Base-by-base conservation (phyloP, 305 asterid genomes). In the Euphrasia arctica region DNA sequence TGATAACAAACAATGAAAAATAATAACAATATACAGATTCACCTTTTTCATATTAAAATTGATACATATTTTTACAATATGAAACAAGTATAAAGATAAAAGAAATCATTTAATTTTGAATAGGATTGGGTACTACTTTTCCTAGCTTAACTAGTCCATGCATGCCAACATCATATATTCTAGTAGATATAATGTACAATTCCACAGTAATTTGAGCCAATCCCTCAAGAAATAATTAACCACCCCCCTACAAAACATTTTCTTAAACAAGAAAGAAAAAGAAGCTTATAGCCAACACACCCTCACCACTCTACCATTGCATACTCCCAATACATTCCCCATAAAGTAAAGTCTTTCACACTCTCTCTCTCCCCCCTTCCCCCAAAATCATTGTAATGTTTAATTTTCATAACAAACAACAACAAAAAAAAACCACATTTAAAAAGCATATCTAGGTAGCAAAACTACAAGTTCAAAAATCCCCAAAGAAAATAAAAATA, bases 391-490 rank as follows among this genome's bases (percentile, higher is more conserved):
- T 18, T 18, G 22, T 18, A 25, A 25, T 25, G 27, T 25, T 25
- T 25, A 25, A 11, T 29, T 9, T 52, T 49, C 43, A 5, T 39
- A 8, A 50, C 65, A 25, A 25, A 25, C 27, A 25, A 25, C 27
- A 25, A 25, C 1, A 25, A 25, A 1, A 25, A 25, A 25, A 0
- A 18, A 18, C 22, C 22, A 18, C 10, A 48, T 9, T 15, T 34
- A 50, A 67, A 63, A 67, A 32, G 18, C 58, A 62, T 69, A 66
- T 54, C 71, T 28, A n/a, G 43, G 50, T 48, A 58, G 78, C 80
- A 64, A 84, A 74, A 69, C 42, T 71, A 87, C 85, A 80, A 80
- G 43, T 61, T 51, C 72, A 75, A 84, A 75, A 79, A 60, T 76
- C 77, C 78, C 65, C 8, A 76, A 58, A 31, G 32, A 49, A 13